Evolutionary conservation across 352 stramenopile species (phyloP), one percentile per base, ranked within the genome.

Genomic region (Blastocystis sp.): DNA sequence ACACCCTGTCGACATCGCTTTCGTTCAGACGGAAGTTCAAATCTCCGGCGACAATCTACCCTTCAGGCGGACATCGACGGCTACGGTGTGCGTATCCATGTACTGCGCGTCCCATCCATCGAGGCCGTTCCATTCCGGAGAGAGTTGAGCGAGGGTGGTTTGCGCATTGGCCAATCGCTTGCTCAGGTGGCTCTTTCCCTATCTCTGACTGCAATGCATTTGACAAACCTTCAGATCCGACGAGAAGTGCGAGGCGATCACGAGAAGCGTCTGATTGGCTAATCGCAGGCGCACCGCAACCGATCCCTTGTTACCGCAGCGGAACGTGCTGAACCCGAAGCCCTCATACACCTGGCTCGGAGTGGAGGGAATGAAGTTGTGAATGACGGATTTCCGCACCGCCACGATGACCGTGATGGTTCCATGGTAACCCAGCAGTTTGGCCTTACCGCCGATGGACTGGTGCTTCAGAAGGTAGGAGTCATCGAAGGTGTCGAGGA

Each of bases 141-240:
- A 62, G 60, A 64, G 52, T 14, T 45, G 1, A 38, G 17, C 3
- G 14, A 79, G 28, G 10, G 69, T 79, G 11, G 1, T 42, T 3
- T 24, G 48, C 48, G 57, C 48, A 79, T 79, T 42, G 6, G 57
- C 45, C 14, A 79, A 43, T 34, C 69, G 69, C 24, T 79, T 38
- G 17, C 1, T 17, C 4, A 79, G 40, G 69, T 79, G 14, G 43
- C 45, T 79, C 19, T 64, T 79, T 79, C 69, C 69, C 69, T 79
- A n/a, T 2, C 10, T 19, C 1, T 79, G 11, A 79, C 57, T 19
- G n/a, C 2, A 61, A 9, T 24, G 38, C n/a, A 19, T 14, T 43
- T 17, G 14, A 34, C n/a, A 9, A 60, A 79, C 69, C 48, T 63
- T 79, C 43, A 79, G 63, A 79, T 79, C 69, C 1, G 69, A 79